These are phyloP conservation scores for Elsinoe perseae DNA, from an alignment of 2,329 filamentous ascomycete species.

Conservation along the genomic window DNA sequence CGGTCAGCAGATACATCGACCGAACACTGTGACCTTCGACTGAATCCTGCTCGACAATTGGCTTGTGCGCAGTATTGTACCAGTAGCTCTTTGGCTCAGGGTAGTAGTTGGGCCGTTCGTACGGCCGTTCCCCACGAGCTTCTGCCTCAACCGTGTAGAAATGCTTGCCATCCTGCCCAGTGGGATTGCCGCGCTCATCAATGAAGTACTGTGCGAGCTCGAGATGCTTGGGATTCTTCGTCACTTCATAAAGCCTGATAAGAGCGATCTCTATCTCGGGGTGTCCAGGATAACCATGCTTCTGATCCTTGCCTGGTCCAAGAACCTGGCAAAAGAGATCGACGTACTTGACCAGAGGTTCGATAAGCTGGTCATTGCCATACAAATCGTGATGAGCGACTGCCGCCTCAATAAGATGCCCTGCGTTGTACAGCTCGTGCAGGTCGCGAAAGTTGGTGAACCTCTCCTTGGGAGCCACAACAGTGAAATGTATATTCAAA, in stretches of 20 bases:
- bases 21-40: conserved; percentile 55
- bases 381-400: conserved; percentile 50
- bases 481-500: conserved; percentile 55
- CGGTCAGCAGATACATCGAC: conserved; percentile 54
- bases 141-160: conserved; percentile 51
- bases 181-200: conserved; percentile 49
- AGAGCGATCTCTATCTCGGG: conserved; percentile 48
- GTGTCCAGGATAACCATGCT: conserved; percentile 55
- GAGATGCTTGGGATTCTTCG: conserved; percentile 33
- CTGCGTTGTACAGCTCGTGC: conserved; percentile 57
- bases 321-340: conserved; percentile 46
- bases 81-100: conserved; percentile 36
- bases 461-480: conserved; percentile 48
- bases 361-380: conserved; percentile 45
- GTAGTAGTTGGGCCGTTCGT: conserved; percentile 43
- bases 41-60: conserved; percentile 46
- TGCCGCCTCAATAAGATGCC: conserved; percentile 55
- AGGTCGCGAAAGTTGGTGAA: conserved; percentile 55
- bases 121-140: conserved; percentile 43
- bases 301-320: conserved; percentile 43
- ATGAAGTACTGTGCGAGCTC: conserved; percentile 51
- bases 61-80: conserved; percentile 52
- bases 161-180: conserved; percentile 42
- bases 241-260: conserved; percentile 39
- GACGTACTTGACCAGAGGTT: conserved; percentile 49